phyloP scores from a whole-genome alignment of 1,139 yeast genomes.

The Taphrina communis region DNA sequence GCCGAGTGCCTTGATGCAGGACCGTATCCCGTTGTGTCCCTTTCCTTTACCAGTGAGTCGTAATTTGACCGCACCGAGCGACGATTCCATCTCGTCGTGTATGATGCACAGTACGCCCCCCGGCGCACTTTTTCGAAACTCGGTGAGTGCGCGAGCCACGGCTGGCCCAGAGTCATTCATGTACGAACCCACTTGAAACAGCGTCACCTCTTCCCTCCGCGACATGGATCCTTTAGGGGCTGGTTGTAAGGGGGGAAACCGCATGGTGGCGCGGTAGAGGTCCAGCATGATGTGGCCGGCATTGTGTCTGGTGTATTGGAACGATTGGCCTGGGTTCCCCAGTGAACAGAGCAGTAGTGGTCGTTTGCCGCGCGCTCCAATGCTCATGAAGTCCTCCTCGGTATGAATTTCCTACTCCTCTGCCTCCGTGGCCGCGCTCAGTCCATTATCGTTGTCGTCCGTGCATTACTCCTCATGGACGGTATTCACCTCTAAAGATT shows the following conservation, averaged over 20 bases:
- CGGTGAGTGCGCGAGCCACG: slow-evolving; percentile 2
- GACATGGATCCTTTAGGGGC: background rate
- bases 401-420: too few relatives aligned
- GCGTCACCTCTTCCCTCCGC: slow-evolving; percentile 4
- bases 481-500: too few relatives aligned
- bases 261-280: slow-evolving; percentile 17
- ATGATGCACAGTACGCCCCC: slow-evolving; percentile 21
- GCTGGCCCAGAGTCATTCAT: slow-evolving; percentile 37
- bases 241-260: background rate
- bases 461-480: too few relatives aligned
- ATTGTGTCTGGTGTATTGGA: slow-evolving; percentile 27
- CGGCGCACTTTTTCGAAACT: slow-evolving; percentile 3
- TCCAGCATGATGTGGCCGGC: slow-evolving; percentile 32
- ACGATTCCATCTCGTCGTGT: slow-evolving; percentile 38
- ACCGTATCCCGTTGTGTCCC: slow-evolving; percentile 36
- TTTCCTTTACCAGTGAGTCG: slow-evolving; percentile 25
- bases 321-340: slow-evolving; percentile 20
- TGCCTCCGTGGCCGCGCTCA: too few relatives aligned
- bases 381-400: too few relatives aligned
- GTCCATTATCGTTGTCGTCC: too few relatives aligned
- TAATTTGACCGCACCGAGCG: slow-evolving; percentile 25
- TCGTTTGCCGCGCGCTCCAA: background rate
- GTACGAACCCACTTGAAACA: slow-evolving; percentile 19
- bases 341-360: slow-evolving; percentile 22
- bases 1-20: slow-evolving; percentile 27